Evolutionary conservation across 2,329 filamentous ascomycete species (phyloP).

Genomic region (Canariomyces notabilis): DNA sequence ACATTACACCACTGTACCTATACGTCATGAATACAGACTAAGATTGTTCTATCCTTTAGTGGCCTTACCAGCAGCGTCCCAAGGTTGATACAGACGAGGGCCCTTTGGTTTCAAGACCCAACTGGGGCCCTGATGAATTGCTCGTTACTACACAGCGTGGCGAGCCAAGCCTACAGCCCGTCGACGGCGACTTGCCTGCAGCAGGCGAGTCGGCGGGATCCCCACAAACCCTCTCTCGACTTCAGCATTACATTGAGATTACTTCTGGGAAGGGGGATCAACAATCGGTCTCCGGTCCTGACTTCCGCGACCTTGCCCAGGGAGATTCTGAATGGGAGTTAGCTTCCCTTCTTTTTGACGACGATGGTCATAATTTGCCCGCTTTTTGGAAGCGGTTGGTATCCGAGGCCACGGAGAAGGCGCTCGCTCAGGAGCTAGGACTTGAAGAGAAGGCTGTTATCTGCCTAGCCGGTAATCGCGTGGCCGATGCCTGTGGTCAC

Average conservation of each 20-base stretch:
- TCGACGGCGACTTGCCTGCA: conserved; percentile 13
- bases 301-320: conserved; percentile 20
- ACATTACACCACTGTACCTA: conserved; percentile 18
- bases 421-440: conserved; percentile 54
- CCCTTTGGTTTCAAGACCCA: conserved; percentile 65
- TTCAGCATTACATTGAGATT: conserved; percentile 23
- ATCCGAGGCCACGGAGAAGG: conserved; percentile 50
- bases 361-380: conserved; percentile 56
- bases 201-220: conserved; percentile 15
- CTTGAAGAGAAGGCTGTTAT: conserved; percentile 80
- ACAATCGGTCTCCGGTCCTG: conserved; percentile 1
- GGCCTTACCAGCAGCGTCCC: conserved; percentile 76
- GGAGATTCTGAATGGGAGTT: conserved; percentile 83
- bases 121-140: conserved; percentile 71
- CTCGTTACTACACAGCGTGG: conserved; percentile 45
- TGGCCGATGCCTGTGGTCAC: conserved; percentile 76
- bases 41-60: conserved; percentile 56
- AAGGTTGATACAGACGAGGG: conserved; percentile 62
- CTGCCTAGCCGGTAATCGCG: conserved; percentile 70
- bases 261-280: conserved; percentile 10
- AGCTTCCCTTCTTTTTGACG: conserved; percentile 80
- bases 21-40: conserved; percentile 36
- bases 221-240: conserved; percentile 18
- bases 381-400: conserved; percentile 63
- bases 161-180: conserved; percentile 27